Base-by-base conservation (phyloP, 495 filamentous ascomycete species). In the Penicillium pancosmium region DNA sequence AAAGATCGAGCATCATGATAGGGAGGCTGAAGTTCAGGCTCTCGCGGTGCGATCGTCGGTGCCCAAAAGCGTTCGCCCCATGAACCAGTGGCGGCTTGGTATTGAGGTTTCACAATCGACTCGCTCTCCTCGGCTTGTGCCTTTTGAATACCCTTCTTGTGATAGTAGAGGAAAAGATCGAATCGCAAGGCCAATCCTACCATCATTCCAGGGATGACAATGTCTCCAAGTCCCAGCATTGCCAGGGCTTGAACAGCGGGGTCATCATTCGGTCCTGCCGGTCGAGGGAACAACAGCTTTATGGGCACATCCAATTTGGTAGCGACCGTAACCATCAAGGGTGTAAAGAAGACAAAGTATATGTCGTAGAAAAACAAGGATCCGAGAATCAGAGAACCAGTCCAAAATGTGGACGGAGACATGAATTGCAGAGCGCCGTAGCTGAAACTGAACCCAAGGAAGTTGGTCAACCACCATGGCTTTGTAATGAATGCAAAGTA, bases 271-370 rank as follows among this genome's bases (percentile, higher is more conserved):
- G 77, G 69, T 16, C 65, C 67, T 4, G 78, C 61, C 0, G 89
- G 85, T 13, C 90, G 84, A 18, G 90, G 89, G 63, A 97, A 96
- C 0, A 96, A 78, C 2, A 98, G 84, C 65, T 97, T 98, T 68
- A 97, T 96, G 0, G 94, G 94, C 3, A 93, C 88, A 68, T 98
- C 94, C 27, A 98, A 78, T 36, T 85, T 86, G 10, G 86, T 96
- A 11, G 94, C 94, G 25, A 98, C 94, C 0, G 93, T 93, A 11
- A 97, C 89, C 94, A 98, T 98, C 66, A 94, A 80, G 1, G 94
- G 94, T 0, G 94, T 98, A 71, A 90, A 98, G 69, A 97, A 98
- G 53, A 98, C 94, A 76, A 98, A 95, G 68, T 92, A 89, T 52
- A 98, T 93, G 64, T 98, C 94, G 65, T 98, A 98, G 64, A 93